Evolutionary conservation across 2,329 filamentous ascomycete genomes (phyloP).

Genomic region (Cladophialophora exuberans): DNA sequence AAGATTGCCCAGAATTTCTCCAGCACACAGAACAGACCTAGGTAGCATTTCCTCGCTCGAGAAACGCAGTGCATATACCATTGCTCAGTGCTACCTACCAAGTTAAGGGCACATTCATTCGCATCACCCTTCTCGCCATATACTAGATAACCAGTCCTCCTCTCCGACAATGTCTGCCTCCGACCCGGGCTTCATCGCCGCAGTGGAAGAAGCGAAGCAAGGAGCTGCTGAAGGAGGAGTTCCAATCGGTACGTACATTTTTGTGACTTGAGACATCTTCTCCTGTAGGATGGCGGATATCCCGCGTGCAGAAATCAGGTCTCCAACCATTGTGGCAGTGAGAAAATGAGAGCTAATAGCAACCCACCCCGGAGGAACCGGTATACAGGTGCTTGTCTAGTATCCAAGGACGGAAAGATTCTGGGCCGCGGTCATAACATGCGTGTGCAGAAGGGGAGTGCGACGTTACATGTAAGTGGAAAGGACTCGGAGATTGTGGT

Average conservation of each 20-base stretch:
- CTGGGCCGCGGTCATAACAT: slow-evolving; percentile 75
- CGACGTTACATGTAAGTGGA: slow-evolving; percentile 68
- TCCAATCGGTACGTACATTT: slow-evolving; percentile 48
- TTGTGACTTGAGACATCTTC: no score
- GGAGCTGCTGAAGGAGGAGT: slow-evolving; percentile 62
- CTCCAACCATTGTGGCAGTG: no score
- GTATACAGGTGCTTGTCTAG: slow-evolving; percentile 57
- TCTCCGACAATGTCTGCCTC: slow-evolving; percentile 34
- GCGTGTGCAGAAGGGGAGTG: slow-evolving; percentile 71
- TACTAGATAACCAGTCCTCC: neutral
- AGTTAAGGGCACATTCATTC: no score
- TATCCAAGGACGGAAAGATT: slow-evolving; percentile 70
- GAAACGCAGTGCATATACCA: no score
- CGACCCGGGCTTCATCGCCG: slow-evolving; percentile 59
- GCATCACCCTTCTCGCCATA: neutral
- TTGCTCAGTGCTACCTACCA: no score
- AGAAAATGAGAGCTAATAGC: no score
- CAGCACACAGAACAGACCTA: neutral
- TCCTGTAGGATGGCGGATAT: no score
- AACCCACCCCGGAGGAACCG: no score
- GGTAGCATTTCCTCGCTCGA: neutral
- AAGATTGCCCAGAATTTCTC: no score
- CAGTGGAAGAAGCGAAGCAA: slow-evolving; percentile 60
- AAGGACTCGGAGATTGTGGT: neutral
- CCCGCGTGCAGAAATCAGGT: no score